Evolutionary conservation across 371 early-diverging fungal genomes (phyloP), one percentile per base, ranked within the genome.

Genomic region (Coemansia sp.): DNA sequence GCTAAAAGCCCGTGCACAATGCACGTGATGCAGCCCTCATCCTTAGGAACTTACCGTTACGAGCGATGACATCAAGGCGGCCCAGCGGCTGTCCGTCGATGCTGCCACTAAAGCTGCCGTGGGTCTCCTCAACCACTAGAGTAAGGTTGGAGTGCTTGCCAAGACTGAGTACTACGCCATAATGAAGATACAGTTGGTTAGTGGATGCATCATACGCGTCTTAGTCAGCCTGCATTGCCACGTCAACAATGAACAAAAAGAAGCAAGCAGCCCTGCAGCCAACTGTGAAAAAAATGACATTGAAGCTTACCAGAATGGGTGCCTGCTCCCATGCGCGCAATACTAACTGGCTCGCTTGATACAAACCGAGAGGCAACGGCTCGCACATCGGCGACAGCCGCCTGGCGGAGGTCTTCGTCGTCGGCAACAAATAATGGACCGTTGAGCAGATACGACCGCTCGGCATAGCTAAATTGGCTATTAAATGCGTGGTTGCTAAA

Each of bases 371-470:
- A 61, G 1, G 76, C 77, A 16, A 78, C 54, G 6, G 42, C 2
- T 18, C 58, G 78, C 5, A 64, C 52, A 48, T 78, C 78, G 3
- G 57, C 67, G 24, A 78, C 22, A 0, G 71, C 71, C 8, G 31
- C 47, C 34, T 40, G 47, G 6, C 40, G 42, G n/a, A 75, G 52
- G 1, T 64, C 66, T 40, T 58, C 67, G 52, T 74, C 67, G 37
- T 70, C 68, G 29, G 62, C 64, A 10, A 75, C 68, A 74, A 75
- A 75, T 22, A n/a, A 51, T 10, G 76, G 45, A 16, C 78, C 78
- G 42, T 75, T 50, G 16, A 78, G 52, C 45, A 78, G 56, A 26
- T 78, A 78, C 24, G 66, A 61, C n/a, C 78, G 66, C 65, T 78
- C 75, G 11, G 64, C 67, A 52, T 53, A 69, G 63, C 47, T 65